Evolutionary conservation across 2,329 filamentous ascomycete species (phyloP), one percentile per base, ranked within the genome.

Genomic region (Paracoccidioides lutzii): DNA sequence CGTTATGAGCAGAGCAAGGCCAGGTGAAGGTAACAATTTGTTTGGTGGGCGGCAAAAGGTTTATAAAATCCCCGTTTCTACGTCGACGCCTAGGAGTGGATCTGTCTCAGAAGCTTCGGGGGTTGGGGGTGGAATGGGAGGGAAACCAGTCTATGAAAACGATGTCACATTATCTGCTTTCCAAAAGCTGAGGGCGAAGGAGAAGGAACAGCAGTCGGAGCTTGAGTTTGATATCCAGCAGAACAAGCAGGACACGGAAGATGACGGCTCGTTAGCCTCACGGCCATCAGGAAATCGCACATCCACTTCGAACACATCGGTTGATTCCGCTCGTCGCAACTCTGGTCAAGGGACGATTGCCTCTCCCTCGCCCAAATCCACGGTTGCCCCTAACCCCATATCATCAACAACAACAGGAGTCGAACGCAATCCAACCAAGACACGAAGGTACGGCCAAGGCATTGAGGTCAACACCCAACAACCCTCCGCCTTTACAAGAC

Each of bases 21-120:
- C 88, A 0, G 84, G 81, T 1, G 91, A 97, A 66, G 90, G 91
- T 48, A 98, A 97, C 67, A 86, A 88, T 62, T 72, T 98, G 56
- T 98, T 98, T 71, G 93, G 93, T 56, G 93, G 93, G 14, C 83
- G 93, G 46, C 93, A 97, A 69, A 97, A 97, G 73, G 85, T 97
- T 41, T 97, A 94, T 71, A 90, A 89, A 69, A 87, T 95, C 60
- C 78, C 87, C 0, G 76, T 75, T 3, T 77, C 77, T 32, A 69
- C 70, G 22, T 66, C 67, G 10, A 66, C 67, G 12, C 66, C 68
- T 45, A 57, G 58, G 37, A 61, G 38, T 38, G 71, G 67, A 49
- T 66, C 68, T 43, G 64, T 62, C 6, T 76, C 75, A 2, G 73
- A 75, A 38, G 75, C 62, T 43, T 59, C 61, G 10, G 71, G 68